Conservation (phyloP, 2,329 filamentous ascomycete species). For the Hysterium pulicare region DNA sequence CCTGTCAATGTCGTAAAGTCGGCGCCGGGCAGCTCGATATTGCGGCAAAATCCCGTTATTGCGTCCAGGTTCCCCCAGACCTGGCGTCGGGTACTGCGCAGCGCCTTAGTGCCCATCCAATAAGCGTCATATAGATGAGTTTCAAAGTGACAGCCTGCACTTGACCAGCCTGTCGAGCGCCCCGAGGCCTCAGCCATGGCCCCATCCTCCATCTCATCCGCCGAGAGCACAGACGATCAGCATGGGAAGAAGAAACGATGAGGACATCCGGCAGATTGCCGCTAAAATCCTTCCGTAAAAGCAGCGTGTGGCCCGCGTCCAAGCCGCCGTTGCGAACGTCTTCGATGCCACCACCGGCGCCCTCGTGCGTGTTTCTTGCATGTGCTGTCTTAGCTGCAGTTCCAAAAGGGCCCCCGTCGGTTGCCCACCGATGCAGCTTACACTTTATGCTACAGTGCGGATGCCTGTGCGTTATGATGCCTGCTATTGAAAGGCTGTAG, state of each 20-base stretch:
- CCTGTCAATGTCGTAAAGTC: slow-evolving; percentile 2
- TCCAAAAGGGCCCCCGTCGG: too few relatives aligned
- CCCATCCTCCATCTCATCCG: background rate
- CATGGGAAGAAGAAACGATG: too few relatives aligned
- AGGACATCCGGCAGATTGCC: too few relatives aligned
- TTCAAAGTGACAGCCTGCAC: slow-evolving; percentile 19
- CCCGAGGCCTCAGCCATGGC: background rate
- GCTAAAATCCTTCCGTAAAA: background rate
- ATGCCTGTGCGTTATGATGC: slow-evolving; percentile 2
- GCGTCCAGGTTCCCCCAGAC: slow-evolving; percentile 22
- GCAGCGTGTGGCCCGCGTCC: background rate
- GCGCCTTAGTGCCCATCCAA: slow-evolving; percentile 18
- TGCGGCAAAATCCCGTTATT: slow-evolving; percentile 31
- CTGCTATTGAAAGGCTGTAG: too few relatives aligned
- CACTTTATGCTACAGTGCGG: too few relatives aligned
- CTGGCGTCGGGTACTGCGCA: slow-evolving; percentile 27
- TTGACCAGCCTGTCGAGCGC: background rate
- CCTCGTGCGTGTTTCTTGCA: background rate
- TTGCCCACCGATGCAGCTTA: too few relatives aligned
- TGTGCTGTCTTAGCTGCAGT: background rate
- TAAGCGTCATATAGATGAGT: slow-evolving; percentile 32
- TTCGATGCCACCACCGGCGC: too few relatives aligned
- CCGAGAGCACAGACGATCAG: too few relatives aligned
- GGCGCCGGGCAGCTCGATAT: slow-evolving; percentile 10
- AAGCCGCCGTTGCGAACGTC: background rate